Base-by-base conservation (phyloP, 2,329 filamentous ascomycete genomes). In the Pseudogymnoascus sp. region DNA sequence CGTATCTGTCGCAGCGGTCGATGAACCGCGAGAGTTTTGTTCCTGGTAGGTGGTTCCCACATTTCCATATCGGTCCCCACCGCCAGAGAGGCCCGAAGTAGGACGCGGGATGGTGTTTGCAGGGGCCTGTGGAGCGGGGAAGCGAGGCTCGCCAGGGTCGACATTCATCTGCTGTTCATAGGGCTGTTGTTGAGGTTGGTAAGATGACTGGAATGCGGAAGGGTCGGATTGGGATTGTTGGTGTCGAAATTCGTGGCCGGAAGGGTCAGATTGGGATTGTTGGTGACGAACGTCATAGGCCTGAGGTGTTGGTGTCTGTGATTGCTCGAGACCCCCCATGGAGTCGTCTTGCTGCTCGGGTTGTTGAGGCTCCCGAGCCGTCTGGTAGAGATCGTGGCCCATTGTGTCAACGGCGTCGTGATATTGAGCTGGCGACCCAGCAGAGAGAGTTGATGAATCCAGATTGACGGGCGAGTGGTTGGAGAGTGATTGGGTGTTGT, bases 401-500 rank as follows among this genome's bases (percentile, higher is more conserved):
- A 74, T 74, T 19, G 67, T 79, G 70, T 81, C 79, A 69, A 82
- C 73, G 64, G 77, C 76, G 79, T 81, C 78, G 78, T 80, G 79
- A 71, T 79, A 81, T 71, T 81, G 80, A 77, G 76, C 79, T 72
- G 77, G 75, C 65, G 80, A 81, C 76, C 79, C 80, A 70, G 75
- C 75, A 56, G 77, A 77, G 35, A 80, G 70, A 17, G 75, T 79
- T 65, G 79, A 79, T 66, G 78, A 79, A 80, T 85, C 82, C 82
- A 84, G 79, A 66, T 73, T 80, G 76, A 64, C 67, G 66, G 67
- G 62, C 64, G 65, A 38, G 53, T 64, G 63, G 60, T 56, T 56
- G 29, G 50, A 21, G 50, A 3, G 17, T 56, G 50, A 56, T 56
- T 56, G 50, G 50, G 26, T 21, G 50, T 56, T 35, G 50, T 56